phyloP scores from a whole-genome alignment of 352 stramenopile species.

The Lagenidium giganteum region DNA sequence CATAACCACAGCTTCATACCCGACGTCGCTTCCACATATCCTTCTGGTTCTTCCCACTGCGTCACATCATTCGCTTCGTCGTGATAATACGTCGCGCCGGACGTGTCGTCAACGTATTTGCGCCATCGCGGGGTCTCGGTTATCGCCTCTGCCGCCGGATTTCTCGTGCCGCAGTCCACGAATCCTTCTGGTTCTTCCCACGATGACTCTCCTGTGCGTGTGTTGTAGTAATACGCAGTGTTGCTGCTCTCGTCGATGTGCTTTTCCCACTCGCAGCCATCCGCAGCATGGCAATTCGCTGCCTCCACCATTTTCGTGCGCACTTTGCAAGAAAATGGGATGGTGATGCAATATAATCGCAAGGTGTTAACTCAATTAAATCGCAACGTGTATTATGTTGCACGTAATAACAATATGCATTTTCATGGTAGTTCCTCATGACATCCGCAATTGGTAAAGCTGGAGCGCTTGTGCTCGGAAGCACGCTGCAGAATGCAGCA shows the following conservation, averaged over 20 bases:
- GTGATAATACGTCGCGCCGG: slow-evolving; percentile 62
- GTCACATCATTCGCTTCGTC: slow-evolving; percentile 64
- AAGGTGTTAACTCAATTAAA: no score
- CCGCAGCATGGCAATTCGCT: slow-evolving; percentile 2
- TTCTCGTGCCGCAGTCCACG: slow-evolving; percentile 1
- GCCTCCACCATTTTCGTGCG: not conserved
- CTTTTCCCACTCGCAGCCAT: slow-evolving; percentile 48
- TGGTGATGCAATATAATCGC: slow-evolving; percentile 12
- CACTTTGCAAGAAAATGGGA: slow-evolving; percentile 1
- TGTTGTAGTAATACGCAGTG: slow-evolving; percentile 76
- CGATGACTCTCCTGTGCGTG: slow-evolving; percentile 54
- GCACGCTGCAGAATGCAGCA: slow-evolving; percentile 82
- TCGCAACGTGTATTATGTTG: slow-evolving; percentile 1
- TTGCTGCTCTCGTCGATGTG: slow-evolving; percentile 63
- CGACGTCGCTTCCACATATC: slow-evolving; percentile 20
- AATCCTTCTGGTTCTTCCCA: slow-evolving; percentile 59
- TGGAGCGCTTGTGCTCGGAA: slow-evolving; percentile 70
- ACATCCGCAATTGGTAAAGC: slow-evolving; percentile 61
- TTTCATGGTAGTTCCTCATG: slow-evolving; percentile 16
- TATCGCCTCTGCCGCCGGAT: not conserved
- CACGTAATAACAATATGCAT: no score
- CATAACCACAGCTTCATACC: slow-evolving; percentile 7
- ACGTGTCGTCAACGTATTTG: slow-evolving; percentile 57
- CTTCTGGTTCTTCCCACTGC: slow-evolving; percentile 69
- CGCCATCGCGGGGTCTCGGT: slow-evolving; percentile 36